These are phyloP conservation scores for Rutstroemia sydowiana DNA, from an alignment of 2,329 filamentous ascomycete species.

Conservation along the genomic window DNA sequence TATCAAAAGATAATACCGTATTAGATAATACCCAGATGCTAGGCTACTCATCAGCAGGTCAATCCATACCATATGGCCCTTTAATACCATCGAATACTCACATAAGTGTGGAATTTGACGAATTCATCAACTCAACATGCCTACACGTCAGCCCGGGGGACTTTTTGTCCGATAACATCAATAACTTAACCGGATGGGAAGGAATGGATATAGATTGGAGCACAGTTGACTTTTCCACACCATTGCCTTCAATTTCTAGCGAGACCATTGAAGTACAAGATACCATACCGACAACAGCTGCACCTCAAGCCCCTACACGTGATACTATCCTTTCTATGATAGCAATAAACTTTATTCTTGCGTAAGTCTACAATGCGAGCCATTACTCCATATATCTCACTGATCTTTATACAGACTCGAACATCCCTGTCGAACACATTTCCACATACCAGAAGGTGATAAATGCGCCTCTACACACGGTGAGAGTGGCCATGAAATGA, in stretches of 20 bases:
- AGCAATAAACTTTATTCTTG: slow-evolving; percentile 28
- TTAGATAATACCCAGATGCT: background rate
- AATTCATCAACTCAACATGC: background rate
- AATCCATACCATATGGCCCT: background rate
- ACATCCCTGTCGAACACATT: slow-evolving; percentile 6
- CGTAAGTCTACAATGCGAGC: slow-evolving; percentile 14
- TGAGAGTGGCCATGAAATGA: slow-evolving; percentile 22
- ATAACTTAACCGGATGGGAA: background rate
- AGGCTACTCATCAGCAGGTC: background rate
- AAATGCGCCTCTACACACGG: slow-evolving; percentile 11
- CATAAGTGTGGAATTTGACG: background rate
- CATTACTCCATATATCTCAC: background rate
- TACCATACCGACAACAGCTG: too few species aligned
- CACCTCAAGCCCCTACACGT: background rate
- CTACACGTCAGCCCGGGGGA: background rate
- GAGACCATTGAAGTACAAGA: background rate
- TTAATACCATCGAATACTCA: background rate
- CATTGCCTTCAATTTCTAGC: background rate
- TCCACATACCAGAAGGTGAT: background rate
- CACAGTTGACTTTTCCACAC: background rate
- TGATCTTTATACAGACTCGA: slow-evolving; percentile 3
- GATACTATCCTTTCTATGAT: slow-evolving; percentile 13
- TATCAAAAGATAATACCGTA: background rate
- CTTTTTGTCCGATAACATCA: background rate
- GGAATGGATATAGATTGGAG: background rate